These are phyloP conservation scores for Kluyveromyces marxianus DNA, from an alignment of 1,139 yeast species.

Conservation along the genomic window DNA sequence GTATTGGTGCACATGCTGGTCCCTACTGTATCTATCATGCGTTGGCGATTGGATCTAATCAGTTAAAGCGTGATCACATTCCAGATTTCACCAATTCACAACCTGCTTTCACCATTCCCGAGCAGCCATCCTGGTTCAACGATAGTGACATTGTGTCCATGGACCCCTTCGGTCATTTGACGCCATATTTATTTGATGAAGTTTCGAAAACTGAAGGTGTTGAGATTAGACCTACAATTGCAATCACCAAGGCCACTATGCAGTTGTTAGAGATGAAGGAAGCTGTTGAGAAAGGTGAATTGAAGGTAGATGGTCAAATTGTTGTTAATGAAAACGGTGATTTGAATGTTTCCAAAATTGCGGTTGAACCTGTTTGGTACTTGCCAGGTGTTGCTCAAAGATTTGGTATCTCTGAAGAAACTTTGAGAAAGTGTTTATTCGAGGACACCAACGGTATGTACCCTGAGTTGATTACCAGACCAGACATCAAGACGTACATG, in stretches of 20 bases:
- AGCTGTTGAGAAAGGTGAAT: conserved; percentile 43
- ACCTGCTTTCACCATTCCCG: conserved; percentile 49
- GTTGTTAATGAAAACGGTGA: conserved; percentile 52
- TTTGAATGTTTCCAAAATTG: conserved; percentile 51
- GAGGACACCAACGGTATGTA: conserved; percentile 62
- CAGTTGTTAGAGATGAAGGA: conserved; percentile 49
- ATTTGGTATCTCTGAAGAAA: conserved; percentile 47
- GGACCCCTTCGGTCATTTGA: conserved; percentile 57
- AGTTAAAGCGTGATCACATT: conserved; percentile 40
- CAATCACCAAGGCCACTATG: conserved; percentile 55
- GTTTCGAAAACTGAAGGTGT: conserved; percentile 38
- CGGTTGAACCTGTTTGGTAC: conserved; percentile 62
- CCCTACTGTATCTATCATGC: conserved; percentile 56
- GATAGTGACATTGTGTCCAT: conserved; percentile 49
- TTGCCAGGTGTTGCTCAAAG: conserved; percentile 58
- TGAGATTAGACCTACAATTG: conserved; percentile 53
- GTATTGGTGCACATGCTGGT: conserved; percentile 57
- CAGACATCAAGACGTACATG: conserved; percentile 51
- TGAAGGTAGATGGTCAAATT: conserved; percentile 48
- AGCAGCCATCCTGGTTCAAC: conserved; percentile 47
- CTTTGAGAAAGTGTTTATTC: conserved; percentile 48
- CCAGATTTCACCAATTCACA: conserved; percentile 57
- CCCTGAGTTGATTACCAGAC: conserved; percentile 56
- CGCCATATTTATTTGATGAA: conserved; percentile 48
- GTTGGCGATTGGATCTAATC: conserved; percentile 49